phyloP scores from a whole-genome alignment of 2,329 filamentous ascomycete genomes.

The Fusarium lateritium region DNA sequence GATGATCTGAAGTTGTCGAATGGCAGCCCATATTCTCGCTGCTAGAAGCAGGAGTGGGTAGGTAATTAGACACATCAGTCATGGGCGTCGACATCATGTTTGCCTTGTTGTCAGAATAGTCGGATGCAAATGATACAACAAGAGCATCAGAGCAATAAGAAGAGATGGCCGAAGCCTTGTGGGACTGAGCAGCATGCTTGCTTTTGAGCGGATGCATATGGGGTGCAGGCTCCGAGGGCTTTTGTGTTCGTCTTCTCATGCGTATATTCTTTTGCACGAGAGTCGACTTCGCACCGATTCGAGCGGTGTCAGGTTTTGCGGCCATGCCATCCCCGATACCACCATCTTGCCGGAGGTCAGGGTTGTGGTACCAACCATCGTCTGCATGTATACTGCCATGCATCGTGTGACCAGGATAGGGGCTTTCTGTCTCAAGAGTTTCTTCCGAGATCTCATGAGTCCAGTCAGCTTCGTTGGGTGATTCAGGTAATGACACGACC shows the following conservation, averaged over 20 bases:
- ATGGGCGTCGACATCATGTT: slow-evolving; percentile 25
- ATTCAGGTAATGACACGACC: slow-evolving; percentile 67
- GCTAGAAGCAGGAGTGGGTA: slow-evolving; percentile 53
- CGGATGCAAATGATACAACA: slow-evolving; percentile 18
- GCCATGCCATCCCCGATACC: slow-evolving; percentile 62
- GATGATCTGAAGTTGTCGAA: slow-evolving; percentile 27
- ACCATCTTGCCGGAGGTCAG: slow-evolving; percentile 46
- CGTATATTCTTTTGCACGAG: slow-evolving; percentile 47
- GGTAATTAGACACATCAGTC: slow-evolving; percentile 57
- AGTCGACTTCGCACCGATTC: slow-evolving; percentile 30
- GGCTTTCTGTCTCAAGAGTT: slow-evolving; percentile 59
- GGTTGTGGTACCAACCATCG: slow-evolving; percentile 38
- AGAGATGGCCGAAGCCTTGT: slow-evolving; percentile 7
- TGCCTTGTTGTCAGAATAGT: slow-evolving; percentile 16
- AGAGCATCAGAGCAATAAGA: slow-evolving; percentile 13
- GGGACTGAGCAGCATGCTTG: slow-evolving; percentile 11
- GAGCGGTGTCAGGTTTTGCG: slow-evolving; percentile 59
- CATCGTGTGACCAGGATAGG: slow-evolving; percentile 62
- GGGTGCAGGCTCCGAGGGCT: slow-evolving; percentile 23
- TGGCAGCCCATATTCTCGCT: slow-evolving; percentile 28
- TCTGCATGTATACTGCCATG: slow-evolving; percentile 43
- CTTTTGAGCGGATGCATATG: slow-evolving; percentile 5
- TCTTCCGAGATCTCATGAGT: slow-evolving; percentile 34
- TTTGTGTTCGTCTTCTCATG: slow-evolving; percentile 42
- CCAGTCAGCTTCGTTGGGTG: slow-evolving; percentile 49